A percentile compares a stretch with the other conserved stretches of the same genome.
These are phyloP conservation scores for Ophiostoma triangulosporum DNA, from an alignment of 2,329 filamentous ascomycete genomes.

Conservation along the genomic window DNA sequence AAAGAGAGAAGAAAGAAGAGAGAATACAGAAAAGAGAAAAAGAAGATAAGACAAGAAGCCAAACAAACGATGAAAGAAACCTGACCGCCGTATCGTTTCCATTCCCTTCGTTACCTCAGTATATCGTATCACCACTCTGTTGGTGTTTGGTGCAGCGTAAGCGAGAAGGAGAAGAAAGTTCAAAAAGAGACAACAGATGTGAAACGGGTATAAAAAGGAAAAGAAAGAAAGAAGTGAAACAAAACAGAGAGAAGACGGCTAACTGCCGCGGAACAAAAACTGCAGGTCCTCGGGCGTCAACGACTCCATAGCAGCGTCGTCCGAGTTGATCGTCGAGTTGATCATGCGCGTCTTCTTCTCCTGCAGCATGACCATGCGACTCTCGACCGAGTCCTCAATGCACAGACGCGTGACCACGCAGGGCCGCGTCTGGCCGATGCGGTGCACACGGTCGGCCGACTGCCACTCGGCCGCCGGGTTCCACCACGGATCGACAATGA, in stretches of 20 bases:
- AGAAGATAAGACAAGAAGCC: too few relatives aligned
- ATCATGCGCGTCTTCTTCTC: conserved; percentile 99
- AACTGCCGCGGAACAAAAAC: conserved; percentile 75
- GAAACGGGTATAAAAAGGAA: too few relatives aligned
- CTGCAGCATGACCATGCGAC: conserved; percentile 85
- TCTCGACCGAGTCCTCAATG: conserved; percentile 95
- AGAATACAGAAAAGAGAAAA: not conserved
- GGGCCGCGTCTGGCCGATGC: conserved; percentile 86
- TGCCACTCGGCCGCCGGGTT: conserved; percentile 99
- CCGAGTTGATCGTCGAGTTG: conserved; percentile 87
- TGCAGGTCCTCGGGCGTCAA: conserved; percentile 85
- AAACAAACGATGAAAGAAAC: too few relatives aligned
- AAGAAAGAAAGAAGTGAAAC: not conserved
- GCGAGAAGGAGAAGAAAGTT: too few relatives aligned
- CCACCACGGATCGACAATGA: conserved; percentile 97
- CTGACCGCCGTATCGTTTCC: too few relatives aligned
- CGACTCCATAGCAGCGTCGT: conserved; percentile 82
- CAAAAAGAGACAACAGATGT: too few relatives aligned
- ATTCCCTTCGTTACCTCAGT: too few relatives aligned
- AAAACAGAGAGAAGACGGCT: conserved; percentile 8
- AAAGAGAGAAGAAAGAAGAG: not conserved
- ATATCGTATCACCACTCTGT: too few relatives aligned
- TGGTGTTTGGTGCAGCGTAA: too few relatives aligned
- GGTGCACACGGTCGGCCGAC: conserved; percentile 83
- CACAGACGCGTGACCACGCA: conserved; percentile 90